Evolutionary conservation across 2,329 filamentous ascomycete species (phyloP), one percentile per base, ranked within the genome.

Genomic region (Arachnomyces sp.): DNA sequence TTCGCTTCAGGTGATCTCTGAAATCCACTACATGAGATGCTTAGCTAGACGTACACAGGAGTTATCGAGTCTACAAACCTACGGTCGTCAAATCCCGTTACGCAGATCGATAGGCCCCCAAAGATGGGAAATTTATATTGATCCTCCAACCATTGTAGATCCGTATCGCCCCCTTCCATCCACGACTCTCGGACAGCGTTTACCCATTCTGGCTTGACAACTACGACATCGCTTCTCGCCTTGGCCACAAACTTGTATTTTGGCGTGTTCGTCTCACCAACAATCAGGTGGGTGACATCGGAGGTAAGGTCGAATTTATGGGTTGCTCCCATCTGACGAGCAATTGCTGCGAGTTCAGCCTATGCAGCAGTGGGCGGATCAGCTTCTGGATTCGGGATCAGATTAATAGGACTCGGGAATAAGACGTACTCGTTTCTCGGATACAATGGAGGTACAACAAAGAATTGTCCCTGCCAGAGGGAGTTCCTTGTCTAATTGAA

Each of bases 211-310:
- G 82, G 77, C 32, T 77, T 77, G 67, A 98, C 81, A 36, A 88
- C 81, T 57, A 79, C 80, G 55, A 98, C 81, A 56, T 98, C 92
- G 35, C 82, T 79, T 38, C 92, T 77, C 59, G 90, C 84, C 57
- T 82, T 85, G 39, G 90, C 92, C 55, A 96, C 90, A 70, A 94
- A 94, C 61, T 81, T 83, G 65, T 98, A 98, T 63, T 98, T 98
- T 36, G 84, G 79, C 1, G 90, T 96, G 58, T 90, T 78, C 54
- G 87, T 84, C 54, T 84, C 81, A 59, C 89, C 92, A 46, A 94
- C 86, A 47, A 98, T 76, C 34, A 98, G 79, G 67, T 98, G 92
- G 4, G 92, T 96, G 35, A 94, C 87, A 60, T 95, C 87, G 42
- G 84, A 85, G n/a, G 89, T 96, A 33, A 98, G 77, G 61, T 98